Evolutionary conservation across 352 stramenopile species (phyloP).

Genomic region (Saprolegnia diclina): DNA sequence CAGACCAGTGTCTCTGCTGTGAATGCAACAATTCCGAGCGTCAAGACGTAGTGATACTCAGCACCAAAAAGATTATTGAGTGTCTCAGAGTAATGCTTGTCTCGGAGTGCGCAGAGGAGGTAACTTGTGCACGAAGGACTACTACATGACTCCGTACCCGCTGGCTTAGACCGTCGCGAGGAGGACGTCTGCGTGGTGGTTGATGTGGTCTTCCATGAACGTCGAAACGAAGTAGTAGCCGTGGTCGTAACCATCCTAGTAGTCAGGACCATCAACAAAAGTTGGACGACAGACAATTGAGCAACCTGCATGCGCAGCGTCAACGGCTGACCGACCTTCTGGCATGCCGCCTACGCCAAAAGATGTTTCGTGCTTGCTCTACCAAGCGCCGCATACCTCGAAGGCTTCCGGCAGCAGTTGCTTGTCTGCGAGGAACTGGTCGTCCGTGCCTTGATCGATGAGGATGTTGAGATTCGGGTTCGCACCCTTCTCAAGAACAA

Average conservation of each 20-base stretch:
- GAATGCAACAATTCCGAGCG: no score
- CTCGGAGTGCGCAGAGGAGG: no score
- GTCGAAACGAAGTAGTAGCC: conserved; percentile 97
- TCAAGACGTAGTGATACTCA: no score
- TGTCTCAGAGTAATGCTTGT: no score
- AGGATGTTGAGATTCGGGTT: conserved; percentile 69
- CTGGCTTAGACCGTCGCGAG: conserved; percentile 26
- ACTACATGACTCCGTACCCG: no score
- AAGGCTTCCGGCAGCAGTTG: conserved; percentile 90
- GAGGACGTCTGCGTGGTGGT: conserved; percentile 89
- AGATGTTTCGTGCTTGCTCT: not conserved
- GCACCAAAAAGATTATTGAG: no score
- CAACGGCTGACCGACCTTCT: conserved; percentile 72
- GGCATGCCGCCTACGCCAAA: conserved; percentile 46
- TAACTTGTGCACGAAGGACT: no score
- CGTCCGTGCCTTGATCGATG: conserved; percentile 85
- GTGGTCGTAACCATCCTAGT: conserved; percentile 93
- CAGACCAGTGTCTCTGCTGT: no score
- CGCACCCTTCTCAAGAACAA: conserved; percentile 69
- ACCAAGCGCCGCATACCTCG: conserved; percentile 33
- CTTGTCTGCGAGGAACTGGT: conserved; percentile 84
- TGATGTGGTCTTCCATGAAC: conserved; percentile 94
- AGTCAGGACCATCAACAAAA: not conserved
- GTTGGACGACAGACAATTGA: not conserved
- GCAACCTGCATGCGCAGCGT: conserved; percentile 52